Evolutionary conservation across 345 rosid genomes (phyloP).

Genomic region (Boechera retrofracta): DNA sequence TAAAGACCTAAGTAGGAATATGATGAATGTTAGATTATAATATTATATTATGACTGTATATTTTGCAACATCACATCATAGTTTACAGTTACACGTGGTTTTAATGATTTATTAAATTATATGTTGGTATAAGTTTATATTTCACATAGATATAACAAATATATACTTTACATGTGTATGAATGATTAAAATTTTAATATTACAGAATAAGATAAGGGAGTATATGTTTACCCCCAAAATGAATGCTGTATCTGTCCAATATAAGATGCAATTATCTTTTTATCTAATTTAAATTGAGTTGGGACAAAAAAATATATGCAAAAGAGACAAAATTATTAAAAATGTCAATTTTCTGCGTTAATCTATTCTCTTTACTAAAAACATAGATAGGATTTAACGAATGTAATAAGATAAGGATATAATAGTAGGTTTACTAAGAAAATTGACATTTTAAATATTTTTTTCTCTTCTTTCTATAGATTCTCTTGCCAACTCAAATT

Average conservation of each 20-base stretch:
- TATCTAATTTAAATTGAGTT: conserved; percentile 5
- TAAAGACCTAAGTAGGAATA: neutral
- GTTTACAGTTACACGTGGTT: conserved; percentile 2
- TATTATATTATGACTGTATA: neutral
- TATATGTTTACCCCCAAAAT: conserved; percentile 6
- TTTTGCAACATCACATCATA: neutral
- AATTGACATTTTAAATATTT: neutral
- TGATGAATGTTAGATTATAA: neutral
- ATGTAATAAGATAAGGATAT: neutral
- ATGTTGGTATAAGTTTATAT: neutral
- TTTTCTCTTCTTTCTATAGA: neutral
- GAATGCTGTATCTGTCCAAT: neutral
- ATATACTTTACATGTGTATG: conserved; percentile 11
- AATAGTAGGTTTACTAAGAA: neutral
- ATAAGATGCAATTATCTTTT: neutral
- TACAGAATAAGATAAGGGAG: neutral
- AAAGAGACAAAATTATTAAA: neutral
- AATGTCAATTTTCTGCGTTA: neutral
- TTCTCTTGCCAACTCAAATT: conserved; percentile 1
- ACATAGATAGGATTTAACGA: neutral
- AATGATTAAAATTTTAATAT: neutral
- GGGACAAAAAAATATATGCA: neutral
- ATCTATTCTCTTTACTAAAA: neutral
- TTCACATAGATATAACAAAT: neutral
- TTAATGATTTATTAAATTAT: neutral